These are phyloP conservation scores for Ophioceras dolichostomum DNA, from an alignment of 2,329 filamentous ascomycete genomes.

Conservation along the genomic window DNA sequence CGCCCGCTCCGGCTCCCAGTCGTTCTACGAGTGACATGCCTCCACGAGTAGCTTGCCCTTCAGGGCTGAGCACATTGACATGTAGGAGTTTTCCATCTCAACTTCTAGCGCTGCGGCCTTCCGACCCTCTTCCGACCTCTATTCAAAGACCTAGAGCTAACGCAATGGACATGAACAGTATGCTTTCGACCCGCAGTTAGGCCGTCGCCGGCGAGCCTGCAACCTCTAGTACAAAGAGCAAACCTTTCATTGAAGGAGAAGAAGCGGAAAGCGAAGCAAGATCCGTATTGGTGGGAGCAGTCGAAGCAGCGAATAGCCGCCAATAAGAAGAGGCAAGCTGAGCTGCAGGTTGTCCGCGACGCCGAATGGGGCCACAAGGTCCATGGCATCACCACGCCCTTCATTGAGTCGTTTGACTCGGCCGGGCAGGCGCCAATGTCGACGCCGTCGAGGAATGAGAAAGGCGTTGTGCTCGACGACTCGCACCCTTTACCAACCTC, in stretches of 20 bases:
- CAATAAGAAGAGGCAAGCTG: slow-evolving; percentile 63
- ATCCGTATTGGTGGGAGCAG: slow-evolving; percentile 75
- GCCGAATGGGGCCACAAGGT: slow-evolving; percentile 64
- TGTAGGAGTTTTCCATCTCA: slow-evolving; percentile 38
- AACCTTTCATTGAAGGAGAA: slow-evolving; percentile 49
- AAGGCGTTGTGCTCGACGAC: slow-evolving; percentile 26
- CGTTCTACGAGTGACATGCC: slow-evolving; percentile 37
- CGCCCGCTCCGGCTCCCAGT: slow-evolving; percentile 1
- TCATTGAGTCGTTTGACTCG: slow-evolving; percentile 68
- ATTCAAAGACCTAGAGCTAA: too few relatives aligned
- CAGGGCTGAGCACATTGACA: slow-evolving; percentile 45
- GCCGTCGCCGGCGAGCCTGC: slow-evolving; percentile 28
- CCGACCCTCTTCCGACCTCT: too few relatives aligned
- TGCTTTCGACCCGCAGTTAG: slow-evolving; percentile 43
- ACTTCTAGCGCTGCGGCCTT: too few relatives aligned
- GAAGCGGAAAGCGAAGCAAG: slow-evolving; percentile 54
- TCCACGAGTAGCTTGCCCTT: slow-evolving; percentile 49
- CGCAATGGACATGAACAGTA: too few relatives aligned
- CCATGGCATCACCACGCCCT: slow-evolving; percentile 66
- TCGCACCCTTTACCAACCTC: slow-evolving; percentile 31
- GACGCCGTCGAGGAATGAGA: slow-evolving; percentile 21
- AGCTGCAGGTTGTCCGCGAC: slow-evolving; percentile 53
- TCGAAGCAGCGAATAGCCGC: slow-evolving; percentile 73
- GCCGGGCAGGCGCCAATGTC: slow-evolving; percentile 35
- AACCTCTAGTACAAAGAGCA: slow-evolving; percentile 53